Base-by-base conservation (phyloP, 2,329 filamentous ascomycete genomes). In the Colletotrichum nymphaeae region DNA sequence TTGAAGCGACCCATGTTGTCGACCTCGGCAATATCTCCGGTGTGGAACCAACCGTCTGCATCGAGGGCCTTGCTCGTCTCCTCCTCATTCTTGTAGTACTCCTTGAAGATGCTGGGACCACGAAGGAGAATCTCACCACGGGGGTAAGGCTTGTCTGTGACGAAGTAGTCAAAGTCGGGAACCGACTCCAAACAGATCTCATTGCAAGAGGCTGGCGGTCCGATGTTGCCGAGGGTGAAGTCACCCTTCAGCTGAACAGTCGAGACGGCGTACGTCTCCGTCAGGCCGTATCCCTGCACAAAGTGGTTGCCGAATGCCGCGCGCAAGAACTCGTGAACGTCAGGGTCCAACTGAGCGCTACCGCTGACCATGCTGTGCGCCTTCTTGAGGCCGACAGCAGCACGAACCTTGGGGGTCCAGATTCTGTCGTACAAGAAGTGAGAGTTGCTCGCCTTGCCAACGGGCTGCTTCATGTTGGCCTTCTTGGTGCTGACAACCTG, bases 21-120 rank as follows among this genome's bases (percentile, higher is more conserved):
- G 28, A 99, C 88, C 76, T 92, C 90, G 79, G 92, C 94, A 76
- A 99, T 96, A 79, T 99, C 97, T 68, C 97, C 97, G 0, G 95
- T 98, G 81, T 94, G 93, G 90, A 99, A 98, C 97, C 97, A 99
- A 74, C 97, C 97, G 76, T 98, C 95, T 37, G 92, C 86, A 9
- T 96, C 94, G 58, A 98, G 87, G 0, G 92, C 88, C 84, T 97
- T 97, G 72, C 87, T 85, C 1, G 96, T 98, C 88, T 98, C 96
- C 75, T 93, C 95, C 0, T 92, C 89, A 83, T 97, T 97, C 86
- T 94, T 95, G 88, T 93, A 96, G 85, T 99, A 99, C 81, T 95
- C 94, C 65, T 85, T 86, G 88, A 98, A 98, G 67, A 95, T 86
- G 75, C 89, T 89, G n/a, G 92, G 90, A 1, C 95, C 95, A 56